phyloP scores from a whole-genome alignment of 1,139 yeast species.

The Kazachstania sp. region DNA sequence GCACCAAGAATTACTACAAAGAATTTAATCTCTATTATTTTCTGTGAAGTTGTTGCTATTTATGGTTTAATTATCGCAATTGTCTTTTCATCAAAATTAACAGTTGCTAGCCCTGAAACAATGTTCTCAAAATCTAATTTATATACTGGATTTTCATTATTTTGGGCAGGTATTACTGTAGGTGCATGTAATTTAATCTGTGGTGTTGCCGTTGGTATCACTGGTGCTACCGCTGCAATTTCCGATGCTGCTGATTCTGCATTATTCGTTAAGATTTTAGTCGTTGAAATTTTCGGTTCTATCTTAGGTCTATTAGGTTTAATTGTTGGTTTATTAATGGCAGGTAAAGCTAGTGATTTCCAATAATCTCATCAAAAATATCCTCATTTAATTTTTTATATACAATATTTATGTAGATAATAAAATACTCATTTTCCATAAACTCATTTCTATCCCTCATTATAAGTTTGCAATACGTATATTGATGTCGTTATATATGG shows the following conservation, averaged over 20 bases:
- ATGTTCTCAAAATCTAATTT: conserved; percentile 75
- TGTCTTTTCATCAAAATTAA: conserved; percentile 85
- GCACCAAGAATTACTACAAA: conserved; percentile 97
- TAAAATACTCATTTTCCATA: neutral
- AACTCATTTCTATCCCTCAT: no score
- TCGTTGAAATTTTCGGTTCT: conserved; percentile 94
- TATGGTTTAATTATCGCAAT: conserved; percentile 97
- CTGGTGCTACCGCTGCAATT: conserved; percentile 97
- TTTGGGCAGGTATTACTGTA: conserved; percentile 98
- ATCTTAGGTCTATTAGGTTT: conserved; percentile 90
- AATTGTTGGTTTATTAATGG: conserved; percentile 94
- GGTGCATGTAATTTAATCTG: conserved; percentile 90
- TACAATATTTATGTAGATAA: neutral
- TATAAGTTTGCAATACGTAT: neutral
- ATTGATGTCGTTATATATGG: no score
- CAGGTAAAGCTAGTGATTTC: conserved; percentile 87
- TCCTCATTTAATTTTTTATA: conserved; percentile 1
- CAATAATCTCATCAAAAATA: conserved; percentile 15
- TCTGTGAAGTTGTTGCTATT: conserved; percentile 98
- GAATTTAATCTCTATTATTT: conserved; percentile 90
- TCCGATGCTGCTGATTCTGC: conserved; percentile 97
- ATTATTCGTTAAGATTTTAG: conserved; percentile 89
- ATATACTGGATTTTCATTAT: conserved; percentile 87
- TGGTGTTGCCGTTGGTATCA: conserved; percentile 95
- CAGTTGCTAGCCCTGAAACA: conserved; percentile 50